phyloP scores from a whole-genome alignment of 192 early-diverging fungal species.

The Mortierella claussenii region DNA sequence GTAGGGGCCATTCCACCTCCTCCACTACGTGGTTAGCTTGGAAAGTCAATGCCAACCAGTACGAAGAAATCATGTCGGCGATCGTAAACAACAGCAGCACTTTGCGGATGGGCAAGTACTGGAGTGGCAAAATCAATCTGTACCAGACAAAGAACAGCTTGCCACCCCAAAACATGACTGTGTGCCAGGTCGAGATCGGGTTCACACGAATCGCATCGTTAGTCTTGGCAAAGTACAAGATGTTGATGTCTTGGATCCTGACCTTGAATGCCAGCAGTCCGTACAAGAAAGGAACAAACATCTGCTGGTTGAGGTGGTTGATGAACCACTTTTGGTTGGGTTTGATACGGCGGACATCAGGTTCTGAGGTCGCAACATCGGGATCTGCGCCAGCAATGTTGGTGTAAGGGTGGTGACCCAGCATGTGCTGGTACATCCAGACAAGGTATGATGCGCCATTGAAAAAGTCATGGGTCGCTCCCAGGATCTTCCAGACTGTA shows the following conservation, averaged over 20 bases:
- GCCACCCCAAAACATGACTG: slow-evolving; percentile 65
- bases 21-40: slow-evolving; percentile 71
- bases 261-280: slow-evolving; percentile 63
- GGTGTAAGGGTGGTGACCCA: slow-evolving; percentile 70
- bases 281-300: slow-evolving; percentile 63
- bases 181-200: slow-evolving; percentile 57
- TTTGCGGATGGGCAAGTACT: slow-evolving; percentile 39
- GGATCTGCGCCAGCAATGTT: slow-evolving; percentile 68
- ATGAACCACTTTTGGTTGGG: slow-evolving; percentile 61
- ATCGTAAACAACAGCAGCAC: slow-evolving; percentile 57
- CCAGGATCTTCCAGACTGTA: slow-evolving; percentile 62
- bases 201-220: slow-evolving; percentile 65
- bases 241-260: slow-evolving; percentile 61
- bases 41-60: slow-evolving; percentile 66
- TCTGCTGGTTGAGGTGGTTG: slow-evolving; percentile 60
- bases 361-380: slow-evolving; percentile 59
- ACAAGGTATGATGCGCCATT: slow-evolving; percentile 66
- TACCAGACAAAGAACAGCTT: slow-evolving; percentile 65
- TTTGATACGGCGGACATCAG: slow-evolving; percentile 65
- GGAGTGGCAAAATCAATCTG: slow-evolving; percentile 57
- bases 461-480: slow-evolving; percentile 67
- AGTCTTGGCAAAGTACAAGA: slow-evolving; percentile 59
- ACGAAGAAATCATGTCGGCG: slow-evolving; percentile 59
- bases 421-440: slow-evolving; percentile 68
- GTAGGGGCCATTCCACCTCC: slow-evolving; percentile 65